Base-by-base conservation (phyloP, 2,329 filamentous ascomycete genomes). In the Fusarium irregulare region DNA sequence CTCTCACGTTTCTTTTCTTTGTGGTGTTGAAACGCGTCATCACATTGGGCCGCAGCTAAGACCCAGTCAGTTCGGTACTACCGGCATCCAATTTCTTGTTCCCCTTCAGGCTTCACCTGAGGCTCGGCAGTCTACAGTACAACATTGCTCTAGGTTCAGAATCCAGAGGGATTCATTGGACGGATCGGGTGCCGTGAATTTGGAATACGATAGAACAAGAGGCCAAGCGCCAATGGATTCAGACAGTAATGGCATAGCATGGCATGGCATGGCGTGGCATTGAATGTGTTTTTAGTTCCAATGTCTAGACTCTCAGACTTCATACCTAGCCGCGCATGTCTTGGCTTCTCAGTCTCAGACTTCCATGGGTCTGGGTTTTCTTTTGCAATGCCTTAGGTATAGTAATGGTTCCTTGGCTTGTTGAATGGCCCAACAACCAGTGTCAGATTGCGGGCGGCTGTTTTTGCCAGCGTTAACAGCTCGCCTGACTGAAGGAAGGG, bases 21-120 rank as follows among this genome's bases (percentile, higher is more conserved):
- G 37, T 55, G 48, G 66, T 50, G 60, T 41, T 49, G 56, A 48
- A 68, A 74, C 72, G 72, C 72, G 72, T 74, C 72, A 74, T 70
- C 73, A 61, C 32, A 60, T 60, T 75, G 66, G 61, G 64, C 71
- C 64, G 66, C 73, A 71, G 70, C 51, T 48, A 30, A 53, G 62
- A 53, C 71, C 66, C 56, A 72, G 66, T 42, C 56, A 72, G 66
- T 53, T 50, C 69, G 72, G 73, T 69, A 69, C 20, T 56, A 50
- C 34, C 73, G 68, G 73, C 73, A 73, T 56, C 55, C 44, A 56
- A 34, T 60, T 27, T 55, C 53, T 60, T 37, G 53, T 56, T 40
- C 28, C 32, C 27, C 18, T 48, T 20, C 18, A 12, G 10, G 27
- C 25, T 61, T 51, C 51, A 72, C 69, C 68, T 71, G 69, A 66